Conservation (phyloP, 768 basidiomycete species). For the Rossbeevera mucosa region DNA sequence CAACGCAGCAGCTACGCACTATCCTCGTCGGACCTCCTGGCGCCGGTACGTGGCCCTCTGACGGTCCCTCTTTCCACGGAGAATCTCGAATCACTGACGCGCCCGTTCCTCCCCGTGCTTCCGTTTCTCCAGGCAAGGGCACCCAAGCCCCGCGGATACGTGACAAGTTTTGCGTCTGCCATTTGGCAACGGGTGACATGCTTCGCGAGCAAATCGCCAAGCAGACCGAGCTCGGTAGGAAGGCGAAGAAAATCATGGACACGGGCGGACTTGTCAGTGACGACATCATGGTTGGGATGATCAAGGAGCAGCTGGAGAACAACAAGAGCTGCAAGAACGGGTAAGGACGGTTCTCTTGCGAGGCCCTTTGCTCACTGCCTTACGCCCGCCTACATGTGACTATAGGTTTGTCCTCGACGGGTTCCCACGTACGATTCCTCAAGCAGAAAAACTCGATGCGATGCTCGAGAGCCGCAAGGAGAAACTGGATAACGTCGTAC, state of each 20-base stretch:
- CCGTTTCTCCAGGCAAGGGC: constrained; percentile 73
- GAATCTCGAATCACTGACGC: not conserved
- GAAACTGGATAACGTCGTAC: constrained; percentile 87
- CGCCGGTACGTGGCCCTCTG: constrained; percentile 60
- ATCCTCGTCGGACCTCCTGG: constrained; percentile 96
- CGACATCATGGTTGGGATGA: constrained; percentile 97
- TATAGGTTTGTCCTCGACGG: constrained; percentile 98
- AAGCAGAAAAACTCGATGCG: constrained; percentile 91
- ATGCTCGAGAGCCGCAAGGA: constrained; percentile 85
- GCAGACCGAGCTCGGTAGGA: constrained; percentile 82
- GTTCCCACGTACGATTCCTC: constrained; percentile 97
- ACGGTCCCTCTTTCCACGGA: not conserved
- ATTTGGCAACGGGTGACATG: constrained; percentile 99
- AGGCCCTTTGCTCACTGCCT: not conserved
- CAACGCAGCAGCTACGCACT: constrained; percentile 77
- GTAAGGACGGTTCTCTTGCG: constrained; percentile 47
- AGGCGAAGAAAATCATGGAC: constrained; percentile 98
- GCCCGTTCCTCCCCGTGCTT: not conserved
- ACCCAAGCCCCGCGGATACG: constrained; percentile 95
- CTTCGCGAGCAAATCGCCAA: constrained; percentile 86
- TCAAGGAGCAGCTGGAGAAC: constrained; percentile 89
- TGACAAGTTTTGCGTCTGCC: constrained; percentile 93
- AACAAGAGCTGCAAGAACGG: constrained; percentile 94
- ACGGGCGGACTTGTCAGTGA: constrained; percentile 91
- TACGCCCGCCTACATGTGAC: not conserved